phyloP scores from a whole-genome alignment of 2,329 filamentous ascomycete genomes.

The Fusarium torreyae region DNA sequence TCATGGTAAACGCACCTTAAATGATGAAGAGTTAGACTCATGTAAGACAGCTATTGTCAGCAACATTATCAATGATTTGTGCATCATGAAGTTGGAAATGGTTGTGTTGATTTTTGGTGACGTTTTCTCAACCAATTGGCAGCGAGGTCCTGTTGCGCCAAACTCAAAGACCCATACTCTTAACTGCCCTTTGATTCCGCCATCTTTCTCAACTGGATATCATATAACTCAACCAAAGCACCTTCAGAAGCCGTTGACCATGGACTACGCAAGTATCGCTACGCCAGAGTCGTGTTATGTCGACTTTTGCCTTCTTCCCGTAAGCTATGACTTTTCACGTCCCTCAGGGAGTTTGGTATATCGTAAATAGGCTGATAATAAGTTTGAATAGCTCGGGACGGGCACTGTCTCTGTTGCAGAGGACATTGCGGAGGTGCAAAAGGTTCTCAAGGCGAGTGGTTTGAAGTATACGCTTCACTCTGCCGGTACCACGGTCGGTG shows the following conservation, averaged over 20 bases:
- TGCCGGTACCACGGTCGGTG: constrained; percentile 92
- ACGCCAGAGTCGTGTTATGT: constrained; percentile 85
- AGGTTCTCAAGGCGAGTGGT: constrained; percentile 84
- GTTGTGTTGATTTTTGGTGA: constrained; percentile 20
- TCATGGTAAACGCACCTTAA: not conserved
- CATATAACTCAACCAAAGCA: not conserved
- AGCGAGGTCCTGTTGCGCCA: constrained; percentile 3
- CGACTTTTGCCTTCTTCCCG: constrained; percentile 93
- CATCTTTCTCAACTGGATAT: constrained; percentile 1
- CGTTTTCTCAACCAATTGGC: constrained; percentile 41
- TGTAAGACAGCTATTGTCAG: not conserved
- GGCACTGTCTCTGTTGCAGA: constrained; percentile 81
- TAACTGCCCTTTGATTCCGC: constrained; percentile 7
- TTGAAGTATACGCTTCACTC: constrained; percentile 92
- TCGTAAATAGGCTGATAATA: constrained; percentile 17
- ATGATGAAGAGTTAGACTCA: not conserved
- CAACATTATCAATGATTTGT: constrained; percentile 24
- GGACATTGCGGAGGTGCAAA: constrained; percentile 91
- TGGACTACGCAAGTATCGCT: constrained; percentile 65
- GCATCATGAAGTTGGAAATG: constrained; percentile 37
- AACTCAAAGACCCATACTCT: constrained; percentile 14
- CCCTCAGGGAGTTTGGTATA: no score
- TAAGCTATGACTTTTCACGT: constrained; percentile 56
- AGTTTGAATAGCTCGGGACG: constrained; percentile 78
- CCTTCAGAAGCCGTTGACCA: constrained; percentile 26